These are phyloP conservation scores for Aristolochia fimbriata DNA, from an alignment of 164 flowering plant species.

Conservation along the genomic window DNA sequence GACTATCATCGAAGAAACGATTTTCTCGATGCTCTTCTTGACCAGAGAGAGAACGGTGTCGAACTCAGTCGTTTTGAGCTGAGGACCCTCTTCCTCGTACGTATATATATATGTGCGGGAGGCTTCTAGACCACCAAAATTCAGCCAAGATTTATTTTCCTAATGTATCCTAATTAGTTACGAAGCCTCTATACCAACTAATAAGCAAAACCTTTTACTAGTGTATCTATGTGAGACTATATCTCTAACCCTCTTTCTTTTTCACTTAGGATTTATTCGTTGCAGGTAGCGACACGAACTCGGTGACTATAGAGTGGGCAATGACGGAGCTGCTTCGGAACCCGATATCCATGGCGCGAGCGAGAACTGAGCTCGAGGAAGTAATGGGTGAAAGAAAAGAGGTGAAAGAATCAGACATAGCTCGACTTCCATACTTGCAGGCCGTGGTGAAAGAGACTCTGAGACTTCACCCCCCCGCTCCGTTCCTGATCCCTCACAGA, in stretches of 20 bases:
- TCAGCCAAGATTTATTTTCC: constrained; percentile 2
- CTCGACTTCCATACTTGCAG: constrained; percentile 11
- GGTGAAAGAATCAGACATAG: constrained; percentile 14
- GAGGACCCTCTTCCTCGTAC: neutral
- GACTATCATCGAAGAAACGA: neutral
- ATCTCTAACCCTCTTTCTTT: too few species aligned
- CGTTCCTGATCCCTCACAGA: constrained; percentile 17
- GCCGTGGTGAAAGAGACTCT: constrained; percentile 15
- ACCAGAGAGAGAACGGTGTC: neutral
- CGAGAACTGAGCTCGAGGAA: neutral
- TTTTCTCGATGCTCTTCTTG: constrained; percentile 3
- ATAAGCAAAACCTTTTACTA: neutral
- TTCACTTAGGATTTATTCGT: neutral
- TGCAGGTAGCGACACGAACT: neutral
- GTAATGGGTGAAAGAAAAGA: neutral
- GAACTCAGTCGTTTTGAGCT: neutral
- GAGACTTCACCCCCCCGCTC: constrained; percentile 11
- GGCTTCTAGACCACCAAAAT: too few species aligned
- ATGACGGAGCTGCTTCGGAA: constrained; percentile 3
- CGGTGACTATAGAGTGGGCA: constrained; percentile 5
- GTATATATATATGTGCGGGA: neutral
- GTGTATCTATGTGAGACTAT: too few species aligned
- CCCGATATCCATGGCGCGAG: constrained; percentile 1
- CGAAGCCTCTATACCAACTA: too few species aligned
- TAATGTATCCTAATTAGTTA: too few species aligned